These are phyloP conservation scores for Lactarius hengduanensis DNA, from an alignment of 768 basidiomycete genomes.

Conservation along the genomic window DNA sequence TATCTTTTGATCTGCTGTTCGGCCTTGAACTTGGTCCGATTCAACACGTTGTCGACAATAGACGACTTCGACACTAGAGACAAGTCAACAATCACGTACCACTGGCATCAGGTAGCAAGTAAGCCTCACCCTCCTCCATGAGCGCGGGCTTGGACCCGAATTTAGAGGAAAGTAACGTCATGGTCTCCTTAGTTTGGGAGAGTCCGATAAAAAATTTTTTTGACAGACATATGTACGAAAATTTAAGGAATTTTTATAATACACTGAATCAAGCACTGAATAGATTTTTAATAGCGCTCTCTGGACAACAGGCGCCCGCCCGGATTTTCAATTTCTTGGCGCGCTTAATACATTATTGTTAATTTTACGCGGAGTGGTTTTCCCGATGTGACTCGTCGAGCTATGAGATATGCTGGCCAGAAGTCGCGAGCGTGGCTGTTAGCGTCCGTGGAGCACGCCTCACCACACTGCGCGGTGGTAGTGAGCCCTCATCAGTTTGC, in stretches of 20 bases:
- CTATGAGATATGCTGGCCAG: neutral
- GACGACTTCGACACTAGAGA: slow-evolving; percentile 76
- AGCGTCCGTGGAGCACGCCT: too few species aligned
- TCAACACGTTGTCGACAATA: slow-evolving; percentile 88
- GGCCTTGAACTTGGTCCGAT: slow-evolving; percentile 96
- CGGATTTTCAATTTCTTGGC: too few species aligned
- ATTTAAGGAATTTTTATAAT: too few species aligned
- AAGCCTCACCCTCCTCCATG: slow-evolving; percentile 81
- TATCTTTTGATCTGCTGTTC: slow-evolving; percentile 92
- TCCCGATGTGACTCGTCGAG: too few species aligned
- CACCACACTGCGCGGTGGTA: neutral
- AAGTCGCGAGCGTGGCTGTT: too few species aligned
- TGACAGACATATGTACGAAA: too few species aligned
- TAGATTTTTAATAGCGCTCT: too few species aligned
- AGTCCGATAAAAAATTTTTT: too few species aligned
- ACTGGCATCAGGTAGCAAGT: slow-evolving; percentile 1
- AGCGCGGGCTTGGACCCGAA: slow-evolving; percentile 82
- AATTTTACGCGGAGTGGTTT: too few species aligned
- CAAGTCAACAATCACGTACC: slow-evolving; percentile 5
- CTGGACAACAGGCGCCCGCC: too few species aligned
- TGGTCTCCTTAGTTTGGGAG: slow-evolving; percentile 83
- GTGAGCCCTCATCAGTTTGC: neutral
- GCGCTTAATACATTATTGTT: too few species aligned
- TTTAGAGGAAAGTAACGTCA: slow-evolving; percentile 77
- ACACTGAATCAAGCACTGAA: too few species aligned